A percentile compares a stretch with the other conserved stretches of the same genome.
Evolutionary conservation across 2,329 filamentous ascomycete genomes (phyloP).

Genomic region (Penicillium psychrosexuale): DNA sequence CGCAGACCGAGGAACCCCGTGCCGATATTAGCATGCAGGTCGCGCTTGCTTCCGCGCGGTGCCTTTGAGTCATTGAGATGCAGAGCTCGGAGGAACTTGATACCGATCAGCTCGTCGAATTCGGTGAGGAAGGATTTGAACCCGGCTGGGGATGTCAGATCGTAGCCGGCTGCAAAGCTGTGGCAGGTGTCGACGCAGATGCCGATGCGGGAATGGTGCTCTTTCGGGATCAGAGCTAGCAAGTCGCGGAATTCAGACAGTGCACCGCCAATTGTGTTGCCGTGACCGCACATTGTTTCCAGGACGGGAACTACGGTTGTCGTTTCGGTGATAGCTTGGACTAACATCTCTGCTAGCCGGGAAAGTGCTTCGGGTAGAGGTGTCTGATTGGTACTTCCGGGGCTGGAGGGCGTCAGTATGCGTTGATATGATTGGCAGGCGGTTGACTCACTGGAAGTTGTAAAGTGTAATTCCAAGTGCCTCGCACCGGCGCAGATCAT

Average conservation of each 20-base stretch:
- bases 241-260: conserved; percentile 87
- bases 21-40: conserved; percentile 94
- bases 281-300: conserved; percentile 92
- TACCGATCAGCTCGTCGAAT: conserved; percentile 75
- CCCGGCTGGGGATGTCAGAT: conserved; percentile 70
- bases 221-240: conserved; percentile 65
- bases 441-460: conserved; percentile 71
- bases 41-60: conserved; percentile 73
- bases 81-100: conserved; percentile 75
- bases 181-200: conserved; percentile 98
- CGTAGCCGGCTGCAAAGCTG: conserved; percentile 90
- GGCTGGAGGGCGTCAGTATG: conserved; percentile 41
- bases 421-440: not conserved
- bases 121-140: conserved; percentile 70
- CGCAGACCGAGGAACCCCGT: conserved; percentile 88
- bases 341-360: conserved; percentile 78
- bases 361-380: conserved; percentile 66
- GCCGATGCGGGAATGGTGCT: conserved; percentile 79
- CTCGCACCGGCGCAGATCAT: conserved; percentile 84
- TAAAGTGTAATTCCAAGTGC: conserved; percentile 84
- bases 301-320: conserved; percentile 75
- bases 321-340: conserved; percentile 74
- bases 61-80: conserved; percentile 97
- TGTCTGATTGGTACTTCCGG: conserved; percentile 72
- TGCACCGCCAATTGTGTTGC: conserved; percentile 79